Percentiles rank a stretch among this genome's conserved stretches.
phyloP scores from a whole-genome alignment of 345 rosid genomes.

The Turritis glabra region DNA sequence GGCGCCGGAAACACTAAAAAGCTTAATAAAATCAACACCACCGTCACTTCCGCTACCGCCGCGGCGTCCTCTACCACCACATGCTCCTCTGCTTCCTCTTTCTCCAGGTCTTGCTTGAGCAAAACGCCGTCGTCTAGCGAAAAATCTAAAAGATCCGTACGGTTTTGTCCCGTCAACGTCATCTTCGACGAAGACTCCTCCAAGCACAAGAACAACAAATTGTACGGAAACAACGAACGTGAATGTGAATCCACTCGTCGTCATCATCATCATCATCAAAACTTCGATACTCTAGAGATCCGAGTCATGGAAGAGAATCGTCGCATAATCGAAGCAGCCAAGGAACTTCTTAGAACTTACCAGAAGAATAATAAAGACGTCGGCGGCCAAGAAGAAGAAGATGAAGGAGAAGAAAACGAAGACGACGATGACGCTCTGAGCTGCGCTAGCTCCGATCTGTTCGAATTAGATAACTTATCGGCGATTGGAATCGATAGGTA shows the following conservation, averaged over 20 bases:
- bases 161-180: slow-evolving; percentile 76
- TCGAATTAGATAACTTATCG: slow-evolving; percentile 82
- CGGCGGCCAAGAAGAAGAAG: background rate
- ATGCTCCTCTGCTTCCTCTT: slow-evolving; percentile 78
- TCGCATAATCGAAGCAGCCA: slow-evolving; percentile 70
- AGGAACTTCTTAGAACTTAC: slow-evolving; percentile 63
- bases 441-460: slow-evolving; percentile 52
- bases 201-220: slow-evolving; percentile 46
- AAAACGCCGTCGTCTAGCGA: slow-evolving; percentile 59
- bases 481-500: slow-evolving; percentile 48
- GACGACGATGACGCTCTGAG: slow-evolving; percentile 51
- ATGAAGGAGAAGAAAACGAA: slow-evolving; percentile 31
- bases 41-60: background rate
- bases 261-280: slow-evolving; percentile 1
- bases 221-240: slow-evolving; percentile 31
- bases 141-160: slow-evolving; percentile 62
- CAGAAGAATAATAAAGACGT: slow-evolving; percentile 45
- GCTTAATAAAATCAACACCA: slow-evolving; percentile 6
- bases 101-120: slow-evolving; percentile 85
- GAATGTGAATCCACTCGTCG: slow-evolving; percentile 20
- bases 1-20: slow-evolving; percentile 45
- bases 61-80: slow-evolving; percentile 36
- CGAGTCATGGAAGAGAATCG: slow-evolving; percentile 53
- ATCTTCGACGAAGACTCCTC: slow-evolving; percentile 66
- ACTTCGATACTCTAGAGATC: slow-evolving; percentile 12